These are phyloP conservation scores for Phaeophleospora eucalypticola DNA, from an alignment of 2,329 filamentous ascomycete genomes.

Conservation along the genomic window DNA sequence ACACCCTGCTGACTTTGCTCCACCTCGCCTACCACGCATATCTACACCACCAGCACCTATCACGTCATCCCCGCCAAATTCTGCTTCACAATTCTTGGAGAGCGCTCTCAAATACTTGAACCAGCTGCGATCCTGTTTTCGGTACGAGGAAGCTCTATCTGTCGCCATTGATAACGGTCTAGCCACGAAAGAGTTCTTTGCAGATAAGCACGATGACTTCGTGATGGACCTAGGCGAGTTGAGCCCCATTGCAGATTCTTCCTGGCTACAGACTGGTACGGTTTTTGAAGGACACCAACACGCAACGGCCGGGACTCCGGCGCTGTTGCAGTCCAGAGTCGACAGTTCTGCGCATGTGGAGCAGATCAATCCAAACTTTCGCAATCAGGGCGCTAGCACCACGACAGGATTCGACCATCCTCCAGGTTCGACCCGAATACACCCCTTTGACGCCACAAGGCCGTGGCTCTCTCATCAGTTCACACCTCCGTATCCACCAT, in stretches of 20 bases:
- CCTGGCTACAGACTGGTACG: slow-evolving; percentile 59
- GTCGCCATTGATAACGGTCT: slow-evolving; percentile 53
- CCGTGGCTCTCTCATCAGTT: slow-evolving; percentile 37
- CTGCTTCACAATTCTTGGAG: slow-evolving; percentile 45
- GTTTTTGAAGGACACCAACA: slow-evolving; percentile 60
- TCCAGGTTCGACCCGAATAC: slow-evolving; percentile 24
- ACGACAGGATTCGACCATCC: slow-evolving; percentile 26
- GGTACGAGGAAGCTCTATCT: slow-evolving; percentile 52
- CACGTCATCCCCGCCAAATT: slow-evolving; percentile 10
- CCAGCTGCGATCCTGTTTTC: slow-evolving; percentile 51
- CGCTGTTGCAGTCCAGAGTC: slow-evolving; percentile 17
- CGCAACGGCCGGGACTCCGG: slow-evolving; percentile 39
- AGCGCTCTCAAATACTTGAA: slow-evolving; percentile 60
- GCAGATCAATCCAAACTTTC: slow-evolving; percentile 32
- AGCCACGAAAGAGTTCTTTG: slow-evolving; percentile 50
- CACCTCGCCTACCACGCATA: slow-evolving; percentile 28
- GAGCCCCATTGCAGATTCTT: slow-evolving; percentile 50
- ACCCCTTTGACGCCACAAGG: slow-evolving; percentile 31
- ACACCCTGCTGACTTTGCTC: slow-evolving; percentile 33
- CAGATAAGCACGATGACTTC: slow-evolving; percentile 54
- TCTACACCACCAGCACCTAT: slow-evolving; percentile 24
- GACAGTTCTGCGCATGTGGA: slow-evolving; percentile 21
- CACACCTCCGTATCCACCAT: slow-evolving; percentile 19
- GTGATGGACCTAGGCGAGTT: slow-evolving; percentile 53
- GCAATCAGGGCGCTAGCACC: slow-evolving; percentile 7